Percentiles rank a stretch among this genome's conserved stretches.
phyloP scores from a whole-genome alignment of 192 early-diverging fungal species.

The Dimargaris xerosporica region DNA sequence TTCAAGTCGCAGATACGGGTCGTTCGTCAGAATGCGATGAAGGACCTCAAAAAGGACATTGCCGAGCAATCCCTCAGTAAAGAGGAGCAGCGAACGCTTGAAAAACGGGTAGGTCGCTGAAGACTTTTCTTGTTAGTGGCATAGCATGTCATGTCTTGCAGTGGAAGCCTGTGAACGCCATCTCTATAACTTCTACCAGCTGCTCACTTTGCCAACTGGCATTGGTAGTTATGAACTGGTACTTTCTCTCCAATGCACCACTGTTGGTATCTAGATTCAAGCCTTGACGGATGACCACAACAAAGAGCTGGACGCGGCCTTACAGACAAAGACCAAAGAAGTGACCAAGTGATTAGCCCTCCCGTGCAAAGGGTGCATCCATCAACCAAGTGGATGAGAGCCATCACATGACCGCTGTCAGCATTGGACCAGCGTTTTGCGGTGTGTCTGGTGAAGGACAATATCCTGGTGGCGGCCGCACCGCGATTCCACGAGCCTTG shows the following conservation, averaged over 20 bases:
- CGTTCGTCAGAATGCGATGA: constrained; percentile 55
- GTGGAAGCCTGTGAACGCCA: neutral
- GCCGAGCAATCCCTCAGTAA: constrained; percentile 29
- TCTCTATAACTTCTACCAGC: neutral
- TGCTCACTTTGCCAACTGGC: neutral
- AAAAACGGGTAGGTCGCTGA: constrained; percentile 6
- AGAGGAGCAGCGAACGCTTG: constrained; percentile 25
- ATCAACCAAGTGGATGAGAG: too few relatives aligned
- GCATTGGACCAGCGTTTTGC: too few relatives aligned
- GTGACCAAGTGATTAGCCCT: too few relatives aligned
- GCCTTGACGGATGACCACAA: neutral
- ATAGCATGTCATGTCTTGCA: neutral
- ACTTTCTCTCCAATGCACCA: neutral
- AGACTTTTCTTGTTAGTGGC: neutral
- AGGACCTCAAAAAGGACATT: constrained; percentile 48
- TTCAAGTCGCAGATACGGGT: constrained; percentile 47
- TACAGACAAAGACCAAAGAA: neutral
- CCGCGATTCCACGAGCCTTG: too few relatives aligned
- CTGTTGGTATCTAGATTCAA: too few relatives aligned
- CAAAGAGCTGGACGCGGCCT: neutral
- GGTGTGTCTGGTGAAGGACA: too few relatives aligned
- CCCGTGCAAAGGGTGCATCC: too few relatives aligned
- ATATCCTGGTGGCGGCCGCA: too few relatives aligned
- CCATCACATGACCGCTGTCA: too few relatives aligned
- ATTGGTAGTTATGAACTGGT: neutral